A percentile compares a stretch with the other conserved stretches of the same genome.
Conservation (phyloP, 2,329 filamentous ascomycete genomes). For the Colletotrichum tropicicola region DNA sequence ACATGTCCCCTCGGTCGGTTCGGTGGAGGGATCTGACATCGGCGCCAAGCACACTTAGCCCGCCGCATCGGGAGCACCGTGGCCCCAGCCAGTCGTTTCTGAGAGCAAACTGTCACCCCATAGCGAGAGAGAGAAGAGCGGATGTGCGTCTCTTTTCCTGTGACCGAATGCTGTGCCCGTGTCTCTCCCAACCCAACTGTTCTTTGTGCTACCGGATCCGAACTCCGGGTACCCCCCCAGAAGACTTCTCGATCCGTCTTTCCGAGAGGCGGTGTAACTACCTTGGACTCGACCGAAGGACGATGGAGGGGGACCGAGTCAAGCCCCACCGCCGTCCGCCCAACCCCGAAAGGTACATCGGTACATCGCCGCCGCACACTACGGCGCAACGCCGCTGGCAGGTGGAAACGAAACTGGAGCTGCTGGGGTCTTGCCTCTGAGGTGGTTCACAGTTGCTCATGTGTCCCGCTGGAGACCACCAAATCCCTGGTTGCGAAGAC, state of each 20-base stretch:
- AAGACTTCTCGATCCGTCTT: neutral
- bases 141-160: neutral
- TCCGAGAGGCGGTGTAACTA: neutral
- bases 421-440: neutral
- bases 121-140: no score
- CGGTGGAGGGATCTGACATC: slow-evolving; percentile 8
- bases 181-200: neutral
- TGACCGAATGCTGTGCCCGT: neutral
- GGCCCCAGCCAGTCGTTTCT: no score
- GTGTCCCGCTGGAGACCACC: slow-evolving; percentile 4
- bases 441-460: slow-evolving; percentile 4
- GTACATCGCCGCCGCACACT: no score
- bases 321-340: neutral
- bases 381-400: neutral
- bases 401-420: slow-evolving; percentile 3
- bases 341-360: no score
- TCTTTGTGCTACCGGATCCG: slow-evolving; percentile 7
- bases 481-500: neutral
- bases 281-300: neutral
- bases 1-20: neutral
- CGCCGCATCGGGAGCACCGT: slow-evolving; percentile 1
- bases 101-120: no score
- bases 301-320: no score
- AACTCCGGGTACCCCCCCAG: neutral
- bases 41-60: slow-evolving; percentile 6